Evolutionary conservation across 495 filamentous ascomycete species (phyloP).

Genomic region (Thermothielavioides terrestris): DNA sequence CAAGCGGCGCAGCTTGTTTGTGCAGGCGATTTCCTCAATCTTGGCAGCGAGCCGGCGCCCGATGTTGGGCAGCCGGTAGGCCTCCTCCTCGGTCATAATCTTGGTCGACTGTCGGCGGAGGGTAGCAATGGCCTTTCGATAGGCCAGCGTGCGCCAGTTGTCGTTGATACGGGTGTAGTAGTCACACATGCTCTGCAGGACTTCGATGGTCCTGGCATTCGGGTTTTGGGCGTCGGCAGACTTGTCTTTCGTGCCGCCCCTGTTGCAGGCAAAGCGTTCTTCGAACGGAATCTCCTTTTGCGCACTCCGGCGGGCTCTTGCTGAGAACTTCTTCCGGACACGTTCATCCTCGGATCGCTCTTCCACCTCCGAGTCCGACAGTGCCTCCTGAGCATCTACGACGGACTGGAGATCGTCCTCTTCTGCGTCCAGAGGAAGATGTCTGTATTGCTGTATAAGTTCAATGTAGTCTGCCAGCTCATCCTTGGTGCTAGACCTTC

Average conservation of each 20-base stretch:
- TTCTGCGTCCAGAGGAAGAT: conserved; percentile 32
- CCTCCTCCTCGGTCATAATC: conserved; percentile 61
- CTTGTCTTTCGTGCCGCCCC: conserved; percentile 30
- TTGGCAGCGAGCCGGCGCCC: conserved; percentile 72
- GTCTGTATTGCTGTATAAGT: conserved; percentile 26
- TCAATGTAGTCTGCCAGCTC: conserved; percentile 29
- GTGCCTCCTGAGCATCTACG: conserved; percentile 7
- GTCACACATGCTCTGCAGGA: conserved; percentile 74
- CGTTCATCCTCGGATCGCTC: conserved; percentile 20
- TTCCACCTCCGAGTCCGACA: conserved; percentile 9
- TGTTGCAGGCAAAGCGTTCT: conserved; percentile 38
- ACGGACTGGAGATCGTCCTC: conserved; percentile 24
- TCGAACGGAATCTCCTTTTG: conserved; percentile 23
- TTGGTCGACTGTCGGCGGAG: conserved; percentile 58
- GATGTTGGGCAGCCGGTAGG: conserved; percentile 58
- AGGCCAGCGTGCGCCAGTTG: conserved; percentile 70
- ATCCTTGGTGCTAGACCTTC: conserved; percentile 12
- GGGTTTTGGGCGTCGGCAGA: conserved; percentile 32
- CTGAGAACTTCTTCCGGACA: conserved; percentile 13
- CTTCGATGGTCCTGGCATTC: conserved; percentile 65
- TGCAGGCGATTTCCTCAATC: conserved; percentile 81
- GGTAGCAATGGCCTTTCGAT: conserved; percentile 69
- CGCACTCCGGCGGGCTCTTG: neutral
- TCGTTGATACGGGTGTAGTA: conserved; percentile 71
- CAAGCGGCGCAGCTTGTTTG: conserved; percentile 64